Percentiles rank a stretch among this genome's conserved stretches.
These are phyloP conservation scores for Aureobasidium vineae DNA, from an alignment of 2,329 filamentous ascomycete genomes.

Conservation along the genomic window DNA sequence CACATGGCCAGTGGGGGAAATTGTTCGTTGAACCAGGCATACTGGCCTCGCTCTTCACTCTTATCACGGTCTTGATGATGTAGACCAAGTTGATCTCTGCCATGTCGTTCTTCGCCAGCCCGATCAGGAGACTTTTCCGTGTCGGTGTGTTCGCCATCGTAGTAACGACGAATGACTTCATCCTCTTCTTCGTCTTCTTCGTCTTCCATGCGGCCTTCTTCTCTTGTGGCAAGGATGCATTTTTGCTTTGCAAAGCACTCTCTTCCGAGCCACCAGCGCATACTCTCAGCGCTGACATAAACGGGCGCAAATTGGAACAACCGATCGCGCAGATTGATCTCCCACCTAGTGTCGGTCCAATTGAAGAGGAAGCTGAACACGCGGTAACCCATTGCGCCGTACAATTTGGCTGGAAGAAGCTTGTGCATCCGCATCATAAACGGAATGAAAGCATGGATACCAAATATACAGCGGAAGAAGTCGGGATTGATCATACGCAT, in stretches of 20 bases:
- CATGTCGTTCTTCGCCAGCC: neutral
- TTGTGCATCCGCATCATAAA: conserved; percentile 85
- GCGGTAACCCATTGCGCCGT: conserved; percentile 79
- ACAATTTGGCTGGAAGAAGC: conserved; percentile 63
- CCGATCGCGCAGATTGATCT: conserved; percentile 70
- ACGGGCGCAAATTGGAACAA: conserved; percentile 93
- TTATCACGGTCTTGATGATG: conserved; percentile 34
- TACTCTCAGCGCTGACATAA: conserved; percentile 83
- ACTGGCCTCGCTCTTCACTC: conserved; percentile 41
- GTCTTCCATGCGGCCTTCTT: conserved; percentile 64
- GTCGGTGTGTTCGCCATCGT: conserved; percentile 30
- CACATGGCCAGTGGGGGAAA: conserved; percentile 84
- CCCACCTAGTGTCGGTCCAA: conserved; percentile 85
- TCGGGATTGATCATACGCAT: conserved; percentile 75
- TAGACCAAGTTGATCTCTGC: neutral
- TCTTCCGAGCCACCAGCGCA: conserved; percentile 92
- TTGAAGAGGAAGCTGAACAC: conserved; percentile 88
- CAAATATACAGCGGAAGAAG: conserved; percentile 79
- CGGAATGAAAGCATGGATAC: conserved; percentile 90
- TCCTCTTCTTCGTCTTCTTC: conserved; percentile 47
- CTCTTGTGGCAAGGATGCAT: conserved; percentile 79
- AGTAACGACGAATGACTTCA: conserved; percentile 41
- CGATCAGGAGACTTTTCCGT: conserved; percentile 20
- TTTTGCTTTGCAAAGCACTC: conserved; percentile 83
- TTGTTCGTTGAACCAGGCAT: conserved; percentile 76